Percentiles rank a stretch among this genome's conserved stretches.
phyloP scores from a whole-genome alignment of 139 green algal genomes.

The Eudorina sp. region DNA sequence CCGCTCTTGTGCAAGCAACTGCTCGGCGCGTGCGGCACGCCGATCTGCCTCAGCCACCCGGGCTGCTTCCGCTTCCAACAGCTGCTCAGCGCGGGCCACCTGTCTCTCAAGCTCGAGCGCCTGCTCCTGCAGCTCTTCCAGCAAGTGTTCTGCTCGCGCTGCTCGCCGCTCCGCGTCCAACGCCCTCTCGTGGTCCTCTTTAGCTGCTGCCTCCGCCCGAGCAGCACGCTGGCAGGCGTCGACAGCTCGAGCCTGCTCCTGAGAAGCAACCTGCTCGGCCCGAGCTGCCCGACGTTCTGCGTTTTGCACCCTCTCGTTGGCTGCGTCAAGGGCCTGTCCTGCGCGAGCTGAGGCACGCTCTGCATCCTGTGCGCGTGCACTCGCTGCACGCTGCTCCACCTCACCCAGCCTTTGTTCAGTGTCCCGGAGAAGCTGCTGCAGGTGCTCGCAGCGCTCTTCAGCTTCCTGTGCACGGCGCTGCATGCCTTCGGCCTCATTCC shows the following conservation, averaged over 20 bases:
- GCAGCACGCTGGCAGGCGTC: conserved; percentile 3
- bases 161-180: conserved; percentile 29
- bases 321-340: not conserved
- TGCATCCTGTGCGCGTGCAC: not conserved
- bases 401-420: not conserved
- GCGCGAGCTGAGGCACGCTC: not conserved
- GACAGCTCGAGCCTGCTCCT: not conserved
- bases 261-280: not conserved
- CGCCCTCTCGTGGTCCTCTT: not conserved
- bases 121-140: conserved; percentile 11
- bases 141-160: conserved; percentile 2
- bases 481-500: conserved; percentile 1
- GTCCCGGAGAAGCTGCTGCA: not conserved
- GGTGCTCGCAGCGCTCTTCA: not conserved
- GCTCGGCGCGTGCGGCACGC: not conserved
- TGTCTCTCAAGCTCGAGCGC: not conserved
- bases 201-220: not conserved
- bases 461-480: not conserved
- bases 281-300: conserved; percentile 14
- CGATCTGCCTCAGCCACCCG: not conserved
- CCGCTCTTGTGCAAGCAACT: not conserved
- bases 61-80: not conserved
- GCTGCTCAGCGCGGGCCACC: not conserved
- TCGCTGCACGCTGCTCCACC: not conserved
- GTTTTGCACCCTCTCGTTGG: not conserved